Evolutionary conservation across 2,329 filamentous ascomycete species (phyloP).

Genomic region (Botrytis elliptica): DNA sequence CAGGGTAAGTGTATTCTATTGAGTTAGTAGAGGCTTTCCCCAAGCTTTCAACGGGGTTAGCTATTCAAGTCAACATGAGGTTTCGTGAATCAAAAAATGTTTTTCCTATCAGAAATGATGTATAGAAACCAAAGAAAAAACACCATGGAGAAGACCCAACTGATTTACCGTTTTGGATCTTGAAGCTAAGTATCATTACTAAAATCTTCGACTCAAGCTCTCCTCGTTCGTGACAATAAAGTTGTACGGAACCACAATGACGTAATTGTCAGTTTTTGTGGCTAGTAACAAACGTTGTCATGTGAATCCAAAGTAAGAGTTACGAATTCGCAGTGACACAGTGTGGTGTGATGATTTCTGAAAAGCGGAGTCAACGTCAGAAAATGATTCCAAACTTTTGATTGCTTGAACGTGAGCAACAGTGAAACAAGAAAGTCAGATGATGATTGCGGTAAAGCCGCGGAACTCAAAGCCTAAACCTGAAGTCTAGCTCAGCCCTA

Average conservation of each 20-base stretch:
- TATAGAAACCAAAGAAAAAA: neutral
- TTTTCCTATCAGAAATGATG: neutral
- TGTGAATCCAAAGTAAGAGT: neutral
- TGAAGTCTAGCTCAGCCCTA: constrained; percentile 9
- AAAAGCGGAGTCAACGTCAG: neutral
- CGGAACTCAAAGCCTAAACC: neutral
- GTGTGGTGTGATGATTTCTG: neutral
- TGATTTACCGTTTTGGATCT: neutral
- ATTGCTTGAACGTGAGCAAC: neutral
- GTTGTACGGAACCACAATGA: neutral
- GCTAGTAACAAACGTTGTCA: neutral
- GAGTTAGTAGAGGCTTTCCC: neutral
- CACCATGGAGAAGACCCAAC: neutral
- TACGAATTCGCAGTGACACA: neutral
- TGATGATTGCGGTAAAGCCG: neutral
- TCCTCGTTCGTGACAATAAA: neutral
- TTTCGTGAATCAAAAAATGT: neutral
- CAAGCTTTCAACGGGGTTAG: neutral
- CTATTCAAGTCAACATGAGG: neutral
- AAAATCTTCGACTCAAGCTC: neutral
- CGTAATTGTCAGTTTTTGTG: neutral
- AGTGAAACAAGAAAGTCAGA: neutral
- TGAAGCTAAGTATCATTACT: neutral
- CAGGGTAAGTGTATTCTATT: neutral
- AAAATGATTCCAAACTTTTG: neutral